phyloP scores from a whole-genome alignment of 1,284 basidiomycete species.

The Ceratobasidium sp. region DNA sequence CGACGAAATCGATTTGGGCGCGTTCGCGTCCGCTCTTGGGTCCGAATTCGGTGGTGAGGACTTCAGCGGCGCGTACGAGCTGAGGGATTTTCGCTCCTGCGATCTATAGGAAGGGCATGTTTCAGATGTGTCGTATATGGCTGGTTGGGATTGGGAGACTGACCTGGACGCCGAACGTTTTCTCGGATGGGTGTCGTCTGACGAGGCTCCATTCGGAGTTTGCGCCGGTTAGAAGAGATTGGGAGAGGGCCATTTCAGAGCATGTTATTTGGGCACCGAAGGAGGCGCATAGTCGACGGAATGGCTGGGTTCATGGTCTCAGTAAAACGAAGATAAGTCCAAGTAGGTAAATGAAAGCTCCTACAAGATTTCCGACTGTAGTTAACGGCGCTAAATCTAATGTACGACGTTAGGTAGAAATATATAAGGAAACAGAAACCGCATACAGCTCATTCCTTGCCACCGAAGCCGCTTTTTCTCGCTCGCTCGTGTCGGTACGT shows the following conservation, averaged over 20 bases:
- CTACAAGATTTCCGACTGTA: slow-evolving; percentile 92
- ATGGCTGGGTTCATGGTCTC: slow-evolving; percentile 71
- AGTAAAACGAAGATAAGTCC: not conserved
- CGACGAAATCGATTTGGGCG: slow-evolving; percentile 86
- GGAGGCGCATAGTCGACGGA: slow-evolving; percentile 87
- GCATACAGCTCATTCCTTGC: slow-evolving; percentile 87
- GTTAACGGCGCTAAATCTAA: slow-evolving; percentile 93
- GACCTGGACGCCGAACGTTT: slow-evolving; percentile 90
- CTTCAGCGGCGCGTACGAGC: slow-evolving; percentile 87
- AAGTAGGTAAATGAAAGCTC: slow-evolving; percentile 52
- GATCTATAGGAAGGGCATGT: slow-evolving; percentile 55
- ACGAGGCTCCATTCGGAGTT: slow-evolving; percentile 94
- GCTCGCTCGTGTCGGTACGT: slow-evolving; percentile 75
- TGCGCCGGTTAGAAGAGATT: slow-evolving; percentile 84
- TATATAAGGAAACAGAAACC: not conserved
- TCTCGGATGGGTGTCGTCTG: slow-evolving; percentile 87
- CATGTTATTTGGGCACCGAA: slow-evolving; percentile 96
- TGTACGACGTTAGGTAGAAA: slow-evolving; percentile 18
- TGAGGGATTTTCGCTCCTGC: slow-evolving; percentile 82
- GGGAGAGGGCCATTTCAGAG: slow-evolving; percentile 92
- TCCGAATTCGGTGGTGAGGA: slow-evolving; percentile 77
- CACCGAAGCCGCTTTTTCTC: slow-evolving; percentile 93
- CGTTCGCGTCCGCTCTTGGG: slow-evolving; percentile 53
- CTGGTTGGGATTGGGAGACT: slow-evolving; percentile 51
- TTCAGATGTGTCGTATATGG: not conserved